Base-by-base conservation (phyloP, 1,284 basidiomycete species). In the Laetiporus sulphureus region DNA sequence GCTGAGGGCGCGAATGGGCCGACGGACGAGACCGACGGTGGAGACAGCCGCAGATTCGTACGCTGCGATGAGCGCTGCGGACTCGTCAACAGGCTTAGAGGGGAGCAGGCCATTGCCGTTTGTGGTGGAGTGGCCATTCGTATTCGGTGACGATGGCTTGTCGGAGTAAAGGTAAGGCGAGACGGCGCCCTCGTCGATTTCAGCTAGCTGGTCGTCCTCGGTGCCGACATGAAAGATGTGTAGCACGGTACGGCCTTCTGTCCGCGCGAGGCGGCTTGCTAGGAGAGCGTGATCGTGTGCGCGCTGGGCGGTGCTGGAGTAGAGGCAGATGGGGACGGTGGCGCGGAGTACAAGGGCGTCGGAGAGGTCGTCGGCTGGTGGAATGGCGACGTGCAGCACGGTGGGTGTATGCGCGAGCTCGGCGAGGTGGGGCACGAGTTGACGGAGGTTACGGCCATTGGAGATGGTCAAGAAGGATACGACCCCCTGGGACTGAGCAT, bases 201-300 rank as follows among this genome's bases (percentile, higher is more conserved):
- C 72, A 20, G 68, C 65, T n/a, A 78, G 57, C 1, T 27, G 13
- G 30, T 51, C 56, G 8, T 42, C 41, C 4, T 48, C 41, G 1
- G 53, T 54, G 5, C 55, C 57, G 4, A 61, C 62, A 29, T 84
- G 78, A 60, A 92, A 93, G 32, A 79, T 83, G 59, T 97, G 92
- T 38, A 95, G 71, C 13, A 95, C 90, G 2, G 76, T 72, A 38
- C 71, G 74, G 42, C 70, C 68, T 50, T 78, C 70, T 8, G 72
- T 65, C 38, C 68, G 67, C 3, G 87, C 83, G 32, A 90, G 64
- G 36, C 76, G 73, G 41, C 79, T 74, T 19, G 83, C 83, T n/a
- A 89, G 67, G 13, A 89, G 62, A 10, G 81, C 77, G 53, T 86
- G 75, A 56, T 87, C 83, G 54, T 86, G 79, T 2, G 83, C 82